Base-by-base conservation (phyloP, 2,329 filamentous ascomycete species). In the Trichoderma polysporum region DNA sequence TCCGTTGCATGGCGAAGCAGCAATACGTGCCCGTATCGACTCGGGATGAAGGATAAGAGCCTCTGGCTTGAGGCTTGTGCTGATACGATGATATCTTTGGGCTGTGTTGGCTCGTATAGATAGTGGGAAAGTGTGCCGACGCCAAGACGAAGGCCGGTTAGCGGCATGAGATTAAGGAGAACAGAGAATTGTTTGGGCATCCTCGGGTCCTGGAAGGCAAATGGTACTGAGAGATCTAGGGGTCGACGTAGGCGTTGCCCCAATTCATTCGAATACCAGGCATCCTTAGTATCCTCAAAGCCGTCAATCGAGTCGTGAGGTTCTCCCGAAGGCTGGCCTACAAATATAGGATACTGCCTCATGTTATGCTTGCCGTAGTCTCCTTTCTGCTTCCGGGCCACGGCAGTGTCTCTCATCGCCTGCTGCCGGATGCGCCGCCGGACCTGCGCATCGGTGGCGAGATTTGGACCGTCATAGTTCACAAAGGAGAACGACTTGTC, bases 381-480 rank as follows among this genome's bases (percentile, higher is more conserved):
- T 22, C 60, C 60, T 10, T 49, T 54, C 49, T 54, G 60, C n/a
- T 27, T 63, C 49, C 60, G 47, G 25, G 60, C 60, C 27, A 54
- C 19, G 27, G 60, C 60, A 4, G 60, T 45, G 13, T 63, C 49
- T 63, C 49, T 53, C 60, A 63, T 63, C 17, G 60, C 60, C 60
- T 63, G 60, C 35, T 63, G 60, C n/a, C 60, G 60, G 35, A 63
- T 63, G 49, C 60, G 60, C n/a, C 60, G 60, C 37, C 61, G 61
- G 17, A 47, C 61, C 37, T 64, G 61, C 50, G 50, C 50, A 64
- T 64, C 29, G 3, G 50, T 17, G 61, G 19, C 50, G 50, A 64
- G 50, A 4, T 56, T 64, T 3, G 61, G 61, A 2, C 61, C 61
- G n/a, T 64, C 27, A 19, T 56, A 64, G 19, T 64, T 64, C 37